Evolutionary conservation across 805 yeast genomes (phyloP), one percentile per base, ranked within the genome.

Genomic region (Pichia nakasei): DNA sequence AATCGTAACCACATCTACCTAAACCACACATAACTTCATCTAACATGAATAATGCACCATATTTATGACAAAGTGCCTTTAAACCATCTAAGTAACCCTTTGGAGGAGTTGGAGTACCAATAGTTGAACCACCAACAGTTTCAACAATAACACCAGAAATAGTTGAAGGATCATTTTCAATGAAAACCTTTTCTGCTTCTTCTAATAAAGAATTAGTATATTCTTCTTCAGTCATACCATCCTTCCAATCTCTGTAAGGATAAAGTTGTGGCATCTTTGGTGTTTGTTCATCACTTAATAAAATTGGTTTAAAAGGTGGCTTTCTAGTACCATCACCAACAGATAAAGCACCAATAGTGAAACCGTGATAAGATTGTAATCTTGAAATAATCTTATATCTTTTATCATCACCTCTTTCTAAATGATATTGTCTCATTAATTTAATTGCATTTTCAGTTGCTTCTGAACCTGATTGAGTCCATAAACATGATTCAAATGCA

Each of bases 401-500:
- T 33, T 63, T 56, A 11, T 61, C 56, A 46, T 67, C 68, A 36
- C 70, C 69, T 27, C 58, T 64, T 53, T 72, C 76, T 34, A 64
- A 53, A 45, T 60, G 66, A 50, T 71, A 70, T 57, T 71, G 76
- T 50, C 66, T 59, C 33, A 84, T 82, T 54, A 83, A 79, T 57
- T 83, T 82, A 51, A 82, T 58, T 2, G 88, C 88, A 29, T 86
- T 86, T 59, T 82, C 91, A 54, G 82, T 83, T 35, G 89, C 85
- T 60, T 82, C 91, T 19, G 88, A 72, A 44, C 94, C 94, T 2
- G 85, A 75, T 55, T 79, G 79, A 47, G 78, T 72, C 46, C 84
- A 63, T 37, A 67, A 45, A 15, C 68, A 71, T 26, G 69, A 61
- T 9, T 57, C 56, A 48, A 68, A 68, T 2, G 61, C 67, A 38